Percentiles rank a stretch among this genome's conserved stretches.
Conservation (phyloP, 2,329 filamentous ascomycete genomes). For the Phaeosphaeriaceae sp. region DNA sequence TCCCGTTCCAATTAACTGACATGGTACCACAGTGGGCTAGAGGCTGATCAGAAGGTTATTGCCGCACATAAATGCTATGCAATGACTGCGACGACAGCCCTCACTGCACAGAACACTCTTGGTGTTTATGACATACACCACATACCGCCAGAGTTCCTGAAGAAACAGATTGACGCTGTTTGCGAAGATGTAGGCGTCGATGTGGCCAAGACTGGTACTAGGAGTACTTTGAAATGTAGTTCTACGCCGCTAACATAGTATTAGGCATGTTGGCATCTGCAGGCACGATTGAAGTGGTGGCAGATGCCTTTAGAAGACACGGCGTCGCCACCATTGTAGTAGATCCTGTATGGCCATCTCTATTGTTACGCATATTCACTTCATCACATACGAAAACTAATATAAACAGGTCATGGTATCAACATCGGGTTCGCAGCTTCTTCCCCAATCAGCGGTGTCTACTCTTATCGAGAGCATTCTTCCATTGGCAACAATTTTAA, state of each 20-base stretch:
- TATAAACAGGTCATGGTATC: conserved; percentile 79
- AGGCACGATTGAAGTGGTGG: conserved; percentile 72
- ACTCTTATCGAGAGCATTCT: conserved; percentile 67
- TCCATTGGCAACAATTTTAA: conserved; percentile 71
- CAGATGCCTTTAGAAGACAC: conserved; percentile 66
- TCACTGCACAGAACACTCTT: conserved; percentile 94
- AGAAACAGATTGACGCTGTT: conserved; percentile 83
- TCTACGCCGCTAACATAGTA: conserved; percentile 8
- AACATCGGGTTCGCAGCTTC: conserved; percentile 74
- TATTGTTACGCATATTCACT: background rate
- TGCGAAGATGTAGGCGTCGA: conserved; percentile 85
- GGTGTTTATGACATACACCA: conserved; percentile 83
- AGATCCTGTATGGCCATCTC: conserved; percentile 70
- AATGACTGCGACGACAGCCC: conserved; percentile 91
- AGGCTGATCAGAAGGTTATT: conserved; percentile 95
- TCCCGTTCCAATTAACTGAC: conserved; percentile 25
- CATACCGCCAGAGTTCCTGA: conserved; percentile 78
- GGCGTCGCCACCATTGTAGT: conserved; percentile 67
- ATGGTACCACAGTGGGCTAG: conserved; percentile 71
- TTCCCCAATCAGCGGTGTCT: conserved; percentile 69
- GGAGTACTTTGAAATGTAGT: background rate
- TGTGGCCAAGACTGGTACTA: conserved; percentile 85
- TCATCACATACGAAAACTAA: background rate
- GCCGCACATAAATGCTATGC: conserved; percentile 92
- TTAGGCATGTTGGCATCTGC: conserved; percentile 82